Conservation (phyloP, 495 filamentous ascomycete species). For the Aspergillus kassunensis region DNA sequence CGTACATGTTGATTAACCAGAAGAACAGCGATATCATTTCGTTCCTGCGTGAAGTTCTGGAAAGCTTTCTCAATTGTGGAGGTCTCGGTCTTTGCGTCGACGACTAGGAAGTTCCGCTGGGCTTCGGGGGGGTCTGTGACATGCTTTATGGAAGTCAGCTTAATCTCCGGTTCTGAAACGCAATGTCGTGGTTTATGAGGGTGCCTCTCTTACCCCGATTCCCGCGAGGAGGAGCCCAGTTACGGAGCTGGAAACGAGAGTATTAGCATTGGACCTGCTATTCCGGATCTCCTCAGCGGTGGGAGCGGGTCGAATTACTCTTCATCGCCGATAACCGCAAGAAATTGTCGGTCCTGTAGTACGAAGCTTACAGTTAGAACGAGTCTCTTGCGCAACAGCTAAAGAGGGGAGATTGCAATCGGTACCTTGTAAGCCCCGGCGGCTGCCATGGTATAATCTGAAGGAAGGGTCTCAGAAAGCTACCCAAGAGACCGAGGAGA, state of each 20-base stretch:
- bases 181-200: background rate
- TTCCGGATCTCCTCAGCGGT: background rate
- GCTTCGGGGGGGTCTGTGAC: conserved; percentile 75
- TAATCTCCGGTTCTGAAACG: background rate
- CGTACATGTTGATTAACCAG: conserved; percentile 97
- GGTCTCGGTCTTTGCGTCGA: conserved; percentile 87
- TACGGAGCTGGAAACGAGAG: conserved; percentile 67
- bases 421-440: conserved; percentile 40
- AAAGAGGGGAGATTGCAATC: conserved; percentile 1
- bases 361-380: conserved; percentile 5
- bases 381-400: background rate
- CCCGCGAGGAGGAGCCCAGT: conserved; percentile 92
- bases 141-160: conserved; percentile 46
- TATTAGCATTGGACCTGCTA: conserved; percentile 18
- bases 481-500: too few relatives aligned
- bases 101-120: conserved; percentile 96
- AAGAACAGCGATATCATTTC: conserved; percentile 94
- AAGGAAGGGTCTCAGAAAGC: too few relatives aligned
- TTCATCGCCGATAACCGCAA: conserved; percentile 97
- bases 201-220: conserved; percentile 68
- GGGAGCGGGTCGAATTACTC: conserved; percentile 44
- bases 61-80: conserved; percentile 88
- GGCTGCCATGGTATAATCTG: conserved; percentile 39
- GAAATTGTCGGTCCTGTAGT: conserved; percentile 79
- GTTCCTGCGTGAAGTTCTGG: conserved; percentile 75